Percentiles rank a stretch among this genome's conserved stretches.
Evolutionary conservation across 768 basidiomycete genomes (phyloP).

Genomic region (Gloeostereum incarnatum): DNA sequence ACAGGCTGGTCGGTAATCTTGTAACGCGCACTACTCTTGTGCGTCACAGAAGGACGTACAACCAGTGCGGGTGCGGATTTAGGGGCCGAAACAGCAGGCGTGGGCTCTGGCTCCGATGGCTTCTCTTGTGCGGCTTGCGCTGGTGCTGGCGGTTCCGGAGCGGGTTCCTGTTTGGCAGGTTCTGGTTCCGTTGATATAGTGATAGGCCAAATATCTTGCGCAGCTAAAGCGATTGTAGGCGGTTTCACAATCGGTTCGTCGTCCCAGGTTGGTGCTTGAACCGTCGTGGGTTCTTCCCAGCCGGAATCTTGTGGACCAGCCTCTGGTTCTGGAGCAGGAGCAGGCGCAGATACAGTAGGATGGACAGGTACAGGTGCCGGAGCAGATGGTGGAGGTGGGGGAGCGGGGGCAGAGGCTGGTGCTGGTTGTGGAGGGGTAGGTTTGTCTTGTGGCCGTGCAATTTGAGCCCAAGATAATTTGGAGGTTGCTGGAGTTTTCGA

Average conservation of each 20-base stretch:
- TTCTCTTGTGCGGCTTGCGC: neutral
- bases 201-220: constrained; percentile 22
- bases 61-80: constrained; percentile 34
- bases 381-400: constrained; percentile 14
- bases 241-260: constrained; percentile 45
- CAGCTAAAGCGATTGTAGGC: constrained; percentile 14
- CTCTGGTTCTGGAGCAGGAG: constrained; percentile 23
- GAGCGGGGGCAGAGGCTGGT: constrained; percentile 14
- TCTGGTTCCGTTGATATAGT: constrained; percentile 14
- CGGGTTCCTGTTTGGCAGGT: constrained; percentile 20
- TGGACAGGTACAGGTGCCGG: constrained; percentile 24
- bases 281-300: constrained; percentile 72
- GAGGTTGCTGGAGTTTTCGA: constrained; percentile 60
- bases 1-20: constrained; percentile 75
- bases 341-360: constrained; percentile 17
- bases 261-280: constrained; percentile 61
- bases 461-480: constrained; percentile 81
- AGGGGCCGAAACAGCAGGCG: constrained; percentile 16
- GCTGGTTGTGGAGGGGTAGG: constrained; percentile 32
- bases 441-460: constrained; percentile 70
- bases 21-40: constrained; percentile 52
- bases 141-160: neutral
- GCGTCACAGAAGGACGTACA: constrained; percentile 42
- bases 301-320: constrained; percentile 24
- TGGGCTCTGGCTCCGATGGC: neutral